These are phyloP conservation scores for Arthroderma uncinatum DNA, from an alignment of 2,329 filamentous ascomycete genomes.

Conservation along the genomic window DNA sequence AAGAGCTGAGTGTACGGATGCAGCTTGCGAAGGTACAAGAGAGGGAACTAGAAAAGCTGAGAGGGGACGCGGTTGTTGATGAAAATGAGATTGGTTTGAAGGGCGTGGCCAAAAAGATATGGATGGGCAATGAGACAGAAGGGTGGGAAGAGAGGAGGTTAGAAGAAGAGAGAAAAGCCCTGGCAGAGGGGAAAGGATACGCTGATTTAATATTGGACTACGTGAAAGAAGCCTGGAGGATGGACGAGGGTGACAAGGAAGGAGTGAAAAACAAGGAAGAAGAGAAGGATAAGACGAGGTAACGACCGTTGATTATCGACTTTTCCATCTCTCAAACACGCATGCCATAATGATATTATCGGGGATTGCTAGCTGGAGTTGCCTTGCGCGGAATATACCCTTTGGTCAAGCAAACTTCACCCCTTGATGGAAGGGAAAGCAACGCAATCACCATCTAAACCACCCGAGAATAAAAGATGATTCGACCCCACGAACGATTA, in stretches of 20 bases:
- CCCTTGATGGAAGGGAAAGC: not conserved
- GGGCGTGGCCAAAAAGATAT: conserved; percentile 16
- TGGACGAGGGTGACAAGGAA: conserved; percentile 18
- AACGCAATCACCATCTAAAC: not conserved
- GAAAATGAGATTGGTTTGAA: conserved; percentile 16
- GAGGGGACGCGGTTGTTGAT: conserved; percentile 23
- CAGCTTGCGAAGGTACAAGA: conserved; percentile 10
- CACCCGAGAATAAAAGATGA: not conserved
- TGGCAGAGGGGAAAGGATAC: conserved; percentile 31
- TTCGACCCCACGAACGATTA: not conserved
- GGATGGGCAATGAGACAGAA: conserved; percentile 30
- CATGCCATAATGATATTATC: not conserved
- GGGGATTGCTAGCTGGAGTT: not conserved
- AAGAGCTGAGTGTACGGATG: conserved; percentile 15
- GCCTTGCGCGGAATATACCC: not conserved
- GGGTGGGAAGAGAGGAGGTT: conserved; percentile 31
- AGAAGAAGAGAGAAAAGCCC: conserved; percentile 31
- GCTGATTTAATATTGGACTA: conserved; percentile 37
- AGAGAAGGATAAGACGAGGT: conserved; percentile 5
- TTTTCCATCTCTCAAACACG: not conserved
- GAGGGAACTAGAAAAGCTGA: conserved; percentile 6
- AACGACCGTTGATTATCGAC: not conserved
- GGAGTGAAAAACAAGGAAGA: not conserved
- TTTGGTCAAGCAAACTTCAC: not conserved
- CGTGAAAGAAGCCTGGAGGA: conserved; percentile 31